Percentiles rank a stretch among this genome's conserved stretches.
Conservation (phyloP, 2,329 filamentous ascomycete genomes). For the Aspergillus udagawae region DNA sequence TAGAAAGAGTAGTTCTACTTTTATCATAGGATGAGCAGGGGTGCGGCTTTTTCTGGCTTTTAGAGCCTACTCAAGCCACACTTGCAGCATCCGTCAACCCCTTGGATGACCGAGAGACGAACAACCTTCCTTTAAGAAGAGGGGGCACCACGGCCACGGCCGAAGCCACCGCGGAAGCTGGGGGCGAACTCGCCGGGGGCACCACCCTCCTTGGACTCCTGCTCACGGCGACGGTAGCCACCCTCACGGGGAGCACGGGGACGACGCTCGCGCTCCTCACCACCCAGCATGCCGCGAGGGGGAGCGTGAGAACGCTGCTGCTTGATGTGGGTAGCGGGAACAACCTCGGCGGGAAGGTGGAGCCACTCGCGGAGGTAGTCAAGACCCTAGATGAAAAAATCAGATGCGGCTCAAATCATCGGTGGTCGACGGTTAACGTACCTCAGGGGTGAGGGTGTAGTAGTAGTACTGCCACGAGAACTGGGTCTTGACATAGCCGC, state of each 20-base stretch:
- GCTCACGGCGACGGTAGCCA: conserved; percentile 87
- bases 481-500: conserved; percentile 98
- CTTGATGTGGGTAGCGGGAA: conserved; percentile 99
- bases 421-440: conserved; percentile 12
- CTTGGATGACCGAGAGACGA: conserved; percentile 31
- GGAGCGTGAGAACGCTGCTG: conserved; percentile 98
- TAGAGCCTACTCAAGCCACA: conserved; percentile 27
- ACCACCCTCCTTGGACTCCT: conserved; percentile 84
- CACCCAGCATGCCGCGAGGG: conserved; percentile 96
- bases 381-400: conserved; percentile 62
- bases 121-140: conserved; percentile 44
- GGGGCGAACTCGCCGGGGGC: conserved; percentile 89
- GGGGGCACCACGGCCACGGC: conserved; percentile 78
- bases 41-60: conserved; percentile 23
- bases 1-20: conserved; percentile 16
- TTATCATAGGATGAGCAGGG: conserved; percentile 17
- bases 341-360: conserved; percentile 98
- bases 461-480: conserved; percentile 99
- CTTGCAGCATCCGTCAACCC: conserved; percentile 23
- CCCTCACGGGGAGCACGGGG: conserved; percentile 77
- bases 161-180: conserved; percentile 86
- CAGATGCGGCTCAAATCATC: not conserved
- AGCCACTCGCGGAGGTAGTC: conserved; percentile 99
- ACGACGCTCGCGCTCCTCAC: conserved; percentile 76
- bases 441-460: conserved; percentile 97